Evolutionary conservation across 306 rosid species (phyloP), one percentile per base, ranked within the genome.

Genomic region (Sophora flavescens): DNA sequence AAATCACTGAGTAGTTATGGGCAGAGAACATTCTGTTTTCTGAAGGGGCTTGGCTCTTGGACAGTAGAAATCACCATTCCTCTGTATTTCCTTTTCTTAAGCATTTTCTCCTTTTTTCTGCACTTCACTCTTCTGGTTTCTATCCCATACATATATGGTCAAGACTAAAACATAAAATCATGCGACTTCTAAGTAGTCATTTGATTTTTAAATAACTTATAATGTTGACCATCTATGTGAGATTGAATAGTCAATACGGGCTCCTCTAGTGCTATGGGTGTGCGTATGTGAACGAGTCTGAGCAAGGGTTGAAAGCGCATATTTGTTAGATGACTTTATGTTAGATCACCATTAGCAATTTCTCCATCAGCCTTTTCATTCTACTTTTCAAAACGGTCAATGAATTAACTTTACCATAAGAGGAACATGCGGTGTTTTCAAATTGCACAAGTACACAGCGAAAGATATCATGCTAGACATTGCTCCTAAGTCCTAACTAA

Each of bases 401-500:
- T 48, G 71, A 35, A n/a, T 22, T 28, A 58, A 30, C 18, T 47
- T 36, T 68, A 35, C 35, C 6, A 13, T 14, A 15, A 47, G 39
- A 78, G 16, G 17, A 13, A 38, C 17, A 62, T 57, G 63, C 18
- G 33, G 33, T 12, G 30, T 70, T 73, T 76, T 66, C 18, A 58
- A 3, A 51, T 18, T 14, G 36, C 3, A 2, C n/a, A 47, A 63
- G 4, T 36, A 32, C 35, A 22, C 41, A 36, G 78, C 53, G 42
- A 76, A 66, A 57, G 57, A 64, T 68, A 60, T 14, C 12, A 35
- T 61, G 65, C 35, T 44, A 70, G 15, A 18, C 39, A 63, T 56
- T 35, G 6, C 33, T 66, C 60, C 54, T 63, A 48, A 17, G 26
- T 66, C 60, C 54, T 63, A 48, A 17, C 6, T 16, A 77, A 45